phyloP scores from a whole-genome alignment of 768 basidiomycete species.

The Lactarius tabidus region DNA sequence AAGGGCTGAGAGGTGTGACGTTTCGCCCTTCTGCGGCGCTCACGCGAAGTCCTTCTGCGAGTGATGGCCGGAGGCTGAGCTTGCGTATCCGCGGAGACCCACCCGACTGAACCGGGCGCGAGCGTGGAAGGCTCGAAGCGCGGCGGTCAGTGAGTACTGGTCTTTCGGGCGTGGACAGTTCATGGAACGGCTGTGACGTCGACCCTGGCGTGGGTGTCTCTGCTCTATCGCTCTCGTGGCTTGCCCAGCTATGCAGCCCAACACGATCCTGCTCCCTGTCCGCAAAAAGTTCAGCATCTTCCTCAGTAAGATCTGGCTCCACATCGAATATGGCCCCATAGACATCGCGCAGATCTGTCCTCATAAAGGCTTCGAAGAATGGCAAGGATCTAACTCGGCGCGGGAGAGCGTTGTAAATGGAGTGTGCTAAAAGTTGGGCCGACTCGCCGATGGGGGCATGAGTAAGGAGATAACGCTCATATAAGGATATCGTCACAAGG shows the following conservation, averaged over 20 bases:
- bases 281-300: constrained; percentile 41
- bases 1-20: constrained; percentile 41
- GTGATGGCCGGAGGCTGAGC: constrained; percentile 30
- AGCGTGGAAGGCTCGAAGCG: constrained; percentile 28
- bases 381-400: constrained; percentile 71
- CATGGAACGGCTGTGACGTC: neutral
- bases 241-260: constrained; percentile 25
- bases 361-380: constrained; percentile 71
- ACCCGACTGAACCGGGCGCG: constrained; percentile 25
- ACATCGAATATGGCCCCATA: constrained; percentile 80
- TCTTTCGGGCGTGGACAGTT: constrained; percentile 9
- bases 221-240: constrained; percentile 13
- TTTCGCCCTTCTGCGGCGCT: constrained; percentile 28
- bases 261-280: constrained; percentile 42
- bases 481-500: constrained; percentile 68
- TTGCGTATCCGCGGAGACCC: constrained; percentile 29
- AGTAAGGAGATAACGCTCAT: constrained; percentile 67
- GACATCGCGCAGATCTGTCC: constrained; percentile 59
- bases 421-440: constrained; percentile 49
- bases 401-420: constrained; percentile 61
- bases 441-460: constrained; percentile 49
- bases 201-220: constrained; percentile 7
- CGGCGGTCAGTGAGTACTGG: constrained; percentile 6
- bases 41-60: constrained; percentile 23
- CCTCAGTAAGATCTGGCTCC: constrained; percentile 42